These are phyloP conservation scores for Calocera cornea DNA, from an alignment of 768 basidiomycete genomes.

Conservation along the genomic window DNA sequence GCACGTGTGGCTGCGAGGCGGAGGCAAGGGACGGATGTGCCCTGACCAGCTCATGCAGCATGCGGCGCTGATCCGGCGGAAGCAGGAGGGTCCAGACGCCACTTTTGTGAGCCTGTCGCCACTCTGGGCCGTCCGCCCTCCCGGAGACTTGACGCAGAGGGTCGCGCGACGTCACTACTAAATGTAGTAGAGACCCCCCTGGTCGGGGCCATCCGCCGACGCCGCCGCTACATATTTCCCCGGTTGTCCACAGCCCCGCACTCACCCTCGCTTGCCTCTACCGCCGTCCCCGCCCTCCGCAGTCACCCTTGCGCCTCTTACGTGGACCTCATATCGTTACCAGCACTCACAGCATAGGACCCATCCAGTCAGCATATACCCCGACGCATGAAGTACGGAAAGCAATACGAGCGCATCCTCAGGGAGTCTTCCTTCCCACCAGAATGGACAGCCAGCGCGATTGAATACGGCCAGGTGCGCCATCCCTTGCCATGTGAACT, in stretches of 20 bases:
- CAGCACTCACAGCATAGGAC: neutral
- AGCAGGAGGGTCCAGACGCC: neutral
- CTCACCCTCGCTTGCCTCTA: neutral
- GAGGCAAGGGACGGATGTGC: neutral
- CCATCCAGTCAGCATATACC: neutral
- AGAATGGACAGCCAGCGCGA: slow-evolving; percentile 61
- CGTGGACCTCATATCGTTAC: no score
- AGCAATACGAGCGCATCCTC: slow-evolving; percentile 27
- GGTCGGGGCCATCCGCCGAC: neutral
- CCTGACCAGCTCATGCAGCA: neutral
- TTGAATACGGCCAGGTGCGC: slow-evolving; percentile 68
- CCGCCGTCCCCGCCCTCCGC: no score
- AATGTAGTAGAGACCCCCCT: neutral
- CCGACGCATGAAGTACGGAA: slow-evolving; percentile 28
- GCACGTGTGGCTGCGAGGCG: neutral
- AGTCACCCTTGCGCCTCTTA: no score
- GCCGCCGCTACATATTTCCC: neutral
- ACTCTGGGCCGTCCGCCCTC: no score
- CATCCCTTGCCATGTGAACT: neutral
- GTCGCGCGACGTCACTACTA: neutral
- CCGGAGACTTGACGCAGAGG: no score
- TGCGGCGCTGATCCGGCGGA: neutral
- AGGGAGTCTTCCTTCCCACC: slow-evolving; percentile 44
- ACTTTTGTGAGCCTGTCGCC: no score
- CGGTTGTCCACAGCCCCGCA: neutral